These are phyloP conservation scores for Chalciporus sphaerocephalus DNA, from an alignment of 768 basidiomycete species.

Conservation along the genomic window DNA sequence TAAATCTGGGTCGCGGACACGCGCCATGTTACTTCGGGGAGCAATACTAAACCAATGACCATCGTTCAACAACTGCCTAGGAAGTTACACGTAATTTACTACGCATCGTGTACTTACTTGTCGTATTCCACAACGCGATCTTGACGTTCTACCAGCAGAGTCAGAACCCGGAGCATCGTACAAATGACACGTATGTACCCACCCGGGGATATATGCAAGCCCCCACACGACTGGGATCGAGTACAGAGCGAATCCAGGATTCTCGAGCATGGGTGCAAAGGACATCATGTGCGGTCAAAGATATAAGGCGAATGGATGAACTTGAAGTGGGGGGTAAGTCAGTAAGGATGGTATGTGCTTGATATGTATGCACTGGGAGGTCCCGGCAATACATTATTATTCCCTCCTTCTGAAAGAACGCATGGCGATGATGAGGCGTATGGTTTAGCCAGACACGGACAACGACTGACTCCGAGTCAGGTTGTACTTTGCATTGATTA, in stretches of 20 bases:
- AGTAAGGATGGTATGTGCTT: too few species aligned
- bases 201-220: slow-evolving; percentile 3
- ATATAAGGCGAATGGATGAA: too few species aligned
- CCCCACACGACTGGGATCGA: slow-evolving; percentile 4
- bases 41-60: not conserved
- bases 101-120: slow-evolving; percentile 3
- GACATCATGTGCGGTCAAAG: not conserved
- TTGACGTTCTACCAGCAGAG: not conserved
- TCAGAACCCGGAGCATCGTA: not conserved
- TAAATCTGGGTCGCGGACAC: not conserved
- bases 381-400: too few species aligned
- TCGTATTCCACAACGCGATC: not conserved
- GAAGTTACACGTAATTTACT: not conserved
- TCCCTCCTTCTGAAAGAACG: too few species aligned
- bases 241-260: slow-evolving; percentile 1
- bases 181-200: not conserved
- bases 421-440: too few species aligned
- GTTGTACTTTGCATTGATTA: too few species aligned
- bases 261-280: not conserved
- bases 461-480: too few species aligned
- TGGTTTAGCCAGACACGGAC: too few species aligned
- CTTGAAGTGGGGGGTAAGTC: too few species aligned
- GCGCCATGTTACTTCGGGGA: slow-evolving; percentile 1
- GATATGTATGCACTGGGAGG: too few species aligned
- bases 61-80: not conserved